A percentile compares a stretch with the other conserved stretches of the same genome.
These are phyloP conservation scores for Metarhizium guizhouense DNA, from an alignment of 2,329 filamentous ascomycete genomes.

Conservation along the genomic window DNA sequence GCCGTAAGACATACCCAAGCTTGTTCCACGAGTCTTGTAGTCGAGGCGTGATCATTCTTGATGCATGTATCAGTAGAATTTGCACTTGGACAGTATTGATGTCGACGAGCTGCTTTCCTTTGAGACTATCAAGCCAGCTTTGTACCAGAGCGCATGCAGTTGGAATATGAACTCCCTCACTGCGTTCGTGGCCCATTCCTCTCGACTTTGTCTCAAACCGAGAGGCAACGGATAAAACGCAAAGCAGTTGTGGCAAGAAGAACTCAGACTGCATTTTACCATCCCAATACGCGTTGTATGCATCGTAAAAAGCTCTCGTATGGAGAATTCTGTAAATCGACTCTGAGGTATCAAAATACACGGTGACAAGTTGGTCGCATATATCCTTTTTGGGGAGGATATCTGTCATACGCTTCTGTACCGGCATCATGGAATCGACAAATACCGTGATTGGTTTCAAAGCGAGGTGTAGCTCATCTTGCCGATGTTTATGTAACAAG, in stretches of 20 bases:
- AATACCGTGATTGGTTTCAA: constrained; percentile 45
- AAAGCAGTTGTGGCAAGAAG: constrained; percentile 45
- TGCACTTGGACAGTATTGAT: constrained; percentile 45
- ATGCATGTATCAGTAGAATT: constrained; percentile 42
- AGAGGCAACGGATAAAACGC: constrained; percentile 43
- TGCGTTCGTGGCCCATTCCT: constrained; percentile 40
- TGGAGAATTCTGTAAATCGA: constrained; percentile 46
- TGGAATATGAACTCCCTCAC: constrained; percentile 46
- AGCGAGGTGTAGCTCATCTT: constrained; percentile 36
- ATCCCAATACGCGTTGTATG: constrained; percentile 45
- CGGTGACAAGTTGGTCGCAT: constrained; percentile 40
- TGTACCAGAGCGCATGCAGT: constrained; percentile 47
- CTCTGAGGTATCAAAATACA: constrained; percentile 42
- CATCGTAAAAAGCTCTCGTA: constrained; percentile 38
- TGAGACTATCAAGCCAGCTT: constrained; percentile 42
- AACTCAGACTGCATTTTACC: constrained; percentile 35
- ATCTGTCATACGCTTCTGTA: constrained; percentile 48
- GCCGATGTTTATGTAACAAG: constrained; percentile 37
- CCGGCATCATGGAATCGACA: constrained; percentile 49
- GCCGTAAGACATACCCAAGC: constrained; percentile 44
- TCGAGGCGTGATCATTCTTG: constrained; percentile 41
- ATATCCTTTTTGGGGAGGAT: constrained; percentile 41
- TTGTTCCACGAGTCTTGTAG: constrained; percentile 45
- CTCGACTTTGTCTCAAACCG: constrained; percentile 42
- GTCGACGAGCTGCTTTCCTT: constrained; percentile 43